Evolutionary conservation across 441 rosid genomes (phyloP).

Genomic region (Isatis lusitanica): DNA sequence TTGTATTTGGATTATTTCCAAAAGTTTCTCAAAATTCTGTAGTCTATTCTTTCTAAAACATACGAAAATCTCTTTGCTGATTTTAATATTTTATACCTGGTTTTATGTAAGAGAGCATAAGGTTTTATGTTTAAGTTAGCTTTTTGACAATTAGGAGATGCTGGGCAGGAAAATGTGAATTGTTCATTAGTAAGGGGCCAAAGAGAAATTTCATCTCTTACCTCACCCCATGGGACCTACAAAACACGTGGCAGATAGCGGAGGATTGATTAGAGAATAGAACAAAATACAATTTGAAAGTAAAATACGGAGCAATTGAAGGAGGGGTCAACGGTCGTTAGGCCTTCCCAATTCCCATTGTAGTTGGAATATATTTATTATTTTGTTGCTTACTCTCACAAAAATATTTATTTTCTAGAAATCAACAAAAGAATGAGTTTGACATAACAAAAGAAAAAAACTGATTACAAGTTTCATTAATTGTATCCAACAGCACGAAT

Average conservation of each 20-base stretch:
- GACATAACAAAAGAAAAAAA: background rate
- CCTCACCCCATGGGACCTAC: background rate
- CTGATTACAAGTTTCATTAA: background rate
- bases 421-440: background rate
- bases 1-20: background rate
- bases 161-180: background rate
- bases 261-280: background rate
- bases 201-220: background rate
- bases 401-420: background rate
- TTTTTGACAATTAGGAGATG: background rate
- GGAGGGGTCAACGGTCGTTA: conserved; percentile 31
- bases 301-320: conserved; percentile 22
- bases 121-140: no score
- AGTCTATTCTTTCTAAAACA: background rate
- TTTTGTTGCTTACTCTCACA: background rate
- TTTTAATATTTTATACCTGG: background rate
- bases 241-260: background rate
- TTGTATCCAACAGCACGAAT: conserved; percentile 22
- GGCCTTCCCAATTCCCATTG: background rate
- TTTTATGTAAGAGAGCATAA: background rate
- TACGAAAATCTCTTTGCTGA: background rate
- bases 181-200: background rate
- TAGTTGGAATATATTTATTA: background rate
- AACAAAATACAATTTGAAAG: conserved; percentile 3
- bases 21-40: background rate